Evolutionary conservation across 139 green algal species (phyloP), one percentile per base, ranked within the genome.

Genomic region (Picochlorum sp.): DNA sequence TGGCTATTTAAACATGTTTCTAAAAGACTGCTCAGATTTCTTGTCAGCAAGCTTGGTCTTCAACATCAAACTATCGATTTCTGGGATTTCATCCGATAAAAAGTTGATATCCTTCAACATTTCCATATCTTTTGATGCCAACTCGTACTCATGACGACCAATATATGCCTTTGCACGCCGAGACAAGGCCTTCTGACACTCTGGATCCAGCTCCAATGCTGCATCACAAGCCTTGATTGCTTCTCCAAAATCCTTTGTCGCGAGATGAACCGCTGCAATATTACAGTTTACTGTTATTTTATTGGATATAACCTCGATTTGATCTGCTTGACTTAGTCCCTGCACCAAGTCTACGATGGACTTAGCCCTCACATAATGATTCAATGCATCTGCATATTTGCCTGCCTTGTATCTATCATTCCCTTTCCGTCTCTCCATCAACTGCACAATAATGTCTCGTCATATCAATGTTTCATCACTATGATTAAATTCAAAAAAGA

Each of bases 191-290:
- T 78, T 85, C 20, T 57, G 26, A 61, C 64, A 75, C 29, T 29
- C 14, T 3, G 37, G 32, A 30, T 84, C 44, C n/a, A 78, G 16
- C 7, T 55, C 58, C 35, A 82, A 49, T 2, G 66, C 75, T 41
- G 68, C 54, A 24, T 33, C 57, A 59, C 76, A 87, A 36, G 51
- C 50, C 5, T 16, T 3, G 5, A 65, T 63, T 18, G 72, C 66
- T 18, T 28, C 37, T 14, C 63, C 76, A 29, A 74, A 78, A 31
- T 79, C 58, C 43, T 69, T 33, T 2, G 24, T 31, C 4, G 33
- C 69, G 55, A 86, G 57, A 40, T 77, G 52, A 6, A 74, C 75
- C 3, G 82, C 78, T 12, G 76, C 80, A 36, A 85, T 70, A 63
- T 85, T 85, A 16, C 79, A 63, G 31, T 76, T 63, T 6, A 75